Evolutionary conservation across 2,329 filamentous ascomycete genomes (phyloP).

Genomic region (Fusarium robinianum): DNA sequence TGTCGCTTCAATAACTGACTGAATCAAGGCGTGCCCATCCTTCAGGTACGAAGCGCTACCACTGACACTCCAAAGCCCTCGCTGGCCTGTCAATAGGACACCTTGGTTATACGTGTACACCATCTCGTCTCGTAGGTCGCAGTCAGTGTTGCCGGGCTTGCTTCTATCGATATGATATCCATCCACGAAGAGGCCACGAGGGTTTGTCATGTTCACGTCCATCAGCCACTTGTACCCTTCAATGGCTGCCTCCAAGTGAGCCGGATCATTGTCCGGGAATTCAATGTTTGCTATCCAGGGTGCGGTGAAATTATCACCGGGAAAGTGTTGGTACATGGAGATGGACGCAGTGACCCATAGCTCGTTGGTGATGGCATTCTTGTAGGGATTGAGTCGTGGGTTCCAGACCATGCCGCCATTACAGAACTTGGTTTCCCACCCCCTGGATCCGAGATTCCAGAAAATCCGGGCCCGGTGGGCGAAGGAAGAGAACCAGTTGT

Average conservation of each 20-base stretch:
- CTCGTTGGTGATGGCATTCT: conserved; percentile 95
- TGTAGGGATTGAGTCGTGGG: conserved; percentile 78
- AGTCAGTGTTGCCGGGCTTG: conserved; percentile 69
- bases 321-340: conserved; percentile 88
- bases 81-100: conserved; percentile 79
- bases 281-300: conserved; percentile 57
- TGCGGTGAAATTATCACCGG: conserved; percentile 74
- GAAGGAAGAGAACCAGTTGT: conserved; percentile 74
- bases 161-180: conserved; percentile 79
- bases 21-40: conserved; percentile 79
- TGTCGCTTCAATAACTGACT: conserved; percentile 74
- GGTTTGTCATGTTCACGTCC: conserved; percentile 78
- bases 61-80: conserved; percentile 79
- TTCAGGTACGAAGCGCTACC: conserved; percentile 71
- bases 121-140: conserved; percentile 83
- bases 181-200: conserved; percentile 76
- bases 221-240: conserved; percentile 82
- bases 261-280: conserved; percentile 54
- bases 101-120: conserved; percentile 97
- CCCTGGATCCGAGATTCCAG: conserved; percentile 76
- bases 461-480: conserved; percentile 83
- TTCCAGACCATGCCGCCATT: conserved; percentile 92
- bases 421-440: conserved; percentile 84
- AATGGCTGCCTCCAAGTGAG: conserved; percentile 73
- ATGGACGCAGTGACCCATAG: conserved; percentile 84